These are phyloP conservation scores for Leucoagaricus sp. DNA, from an alignment of 1,284 basidiomycete species.

Conservation along the genomic window DNA sequence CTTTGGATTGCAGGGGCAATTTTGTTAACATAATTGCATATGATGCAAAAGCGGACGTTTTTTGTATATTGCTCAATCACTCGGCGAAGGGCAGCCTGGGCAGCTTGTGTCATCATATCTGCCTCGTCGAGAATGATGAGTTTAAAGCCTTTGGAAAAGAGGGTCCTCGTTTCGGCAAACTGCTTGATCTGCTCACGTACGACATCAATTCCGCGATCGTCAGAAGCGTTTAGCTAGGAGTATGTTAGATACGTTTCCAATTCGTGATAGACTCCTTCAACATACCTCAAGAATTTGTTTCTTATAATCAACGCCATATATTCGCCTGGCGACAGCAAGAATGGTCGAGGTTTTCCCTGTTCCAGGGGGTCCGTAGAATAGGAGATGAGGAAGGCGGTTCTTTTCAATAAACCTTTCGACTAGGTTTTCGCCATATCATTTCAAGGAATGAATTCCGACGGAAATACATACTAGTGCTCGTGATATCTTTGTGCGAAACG, in stretches of 20 bases:
- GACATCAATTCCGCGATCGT: constrained; percentile 98
- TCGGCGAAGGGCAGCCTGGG: constrained; percentile 93
- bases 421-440: constrained; percentile 32
- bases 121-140: constrained; percentile 98
- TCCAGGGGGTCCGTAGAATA: constrained; percentile 98
- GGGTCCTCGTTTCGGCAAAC: constrained; percentile 94
- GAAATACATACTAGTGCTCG: constrained; percentile 77
- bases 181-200: constrained; percentile 99
- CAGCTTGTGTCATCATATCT: constrained; percentile 99
- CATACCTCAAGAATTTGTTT: constrained; percentile 95
- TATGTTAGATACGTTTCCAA: constrained; percentile 26
- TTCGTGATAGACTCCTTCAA: constrained; percentile 12
- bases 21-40: constrained; percentile 99
- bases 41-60: constrained; percentile 99
- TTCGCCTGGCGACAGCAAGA: constrained; percentile 91
- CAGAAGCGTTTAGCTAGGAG: constrained; percentile 88
- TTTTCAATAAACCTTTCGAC: constrained; percentile 97
- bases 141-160: constrained; percentile 93
- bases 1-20: constrained; percentile 99
- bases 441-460: not conserved
- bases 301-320: constrained; percentile 82
- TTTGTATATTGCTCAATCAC: constrained; percentile 99
- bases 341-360: constrained; percentile 99
- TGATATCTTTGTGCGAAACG: constrained; percentile 94
- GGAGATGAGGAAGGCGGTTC: constrained; percentile 90